Conservation (phyloP, 805 yeast species). For the Sugiyamaella boreocaroliniensis region DNA sequence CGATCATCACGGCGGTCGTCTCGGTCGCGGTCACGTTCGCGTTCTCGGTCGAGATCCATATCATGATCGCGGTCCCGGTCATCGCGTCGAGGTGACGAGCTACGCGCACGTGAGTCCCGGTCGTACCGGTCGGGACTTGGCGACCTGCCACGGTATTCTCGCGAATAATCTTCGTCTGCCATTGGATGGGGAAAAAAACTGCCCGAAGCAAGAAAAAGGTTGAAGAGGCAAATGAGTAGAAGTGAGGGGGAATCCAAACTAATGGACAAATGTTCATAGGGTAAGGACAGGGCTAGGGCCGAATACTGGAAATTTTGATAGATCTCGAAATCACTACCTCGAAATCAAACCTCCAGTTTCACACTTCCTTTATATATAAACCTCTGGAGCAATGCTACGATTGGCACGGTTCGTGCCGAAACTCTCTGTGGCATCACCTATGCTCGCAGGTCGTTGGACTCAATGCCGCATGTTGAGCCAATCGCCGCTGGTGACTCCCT, state of each 20-base stretch:
- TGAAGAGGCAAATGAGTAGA: too few species aligned
- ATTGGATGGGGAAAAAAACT: background rate
- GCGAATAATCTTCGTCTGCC: conserved; percentile 4
- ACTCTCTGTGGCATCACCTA: too few species aligned
- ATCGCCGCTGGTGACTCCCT: background rate
- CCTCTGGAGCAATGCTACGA: background rate
- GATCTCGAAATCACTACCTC: too few species aligned
- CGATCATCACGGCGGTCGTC: conserved; percentile 6
- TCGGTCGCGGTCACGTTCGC: conserved; percentile 4
- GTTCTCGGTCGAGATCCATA: conserved; percentile 1
- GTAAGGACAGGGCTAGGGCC: too few species aligned
- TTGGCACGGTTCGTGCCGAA: background rate
- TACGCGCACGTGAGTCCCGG: conserved; percentile 12
- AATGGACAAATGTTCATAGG: too few species aligned
- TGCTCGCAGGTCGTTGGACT: too few species aligned
- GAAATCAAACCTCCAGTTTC: too few species aligned
- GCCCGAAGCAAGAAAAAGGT: background rate
- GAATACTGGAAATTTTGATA: too few species aligned
- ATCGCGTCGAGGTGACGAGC: conserved; percentile 20
- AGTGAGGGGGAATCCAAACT: too few species aligned
- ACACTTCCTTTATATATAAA: too few species aligned
- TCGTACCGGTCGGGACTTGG: conserved; percentile 17
- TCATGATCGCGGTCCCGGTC: conserved; percentile 5
- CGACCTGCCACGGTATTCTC: conserved; percentile 5
- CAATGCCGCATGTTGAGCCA: background rate